Base-by-base conservation (phyloP, 106 monocot genomes). In the Platanthera guangdongensis region DNA sequence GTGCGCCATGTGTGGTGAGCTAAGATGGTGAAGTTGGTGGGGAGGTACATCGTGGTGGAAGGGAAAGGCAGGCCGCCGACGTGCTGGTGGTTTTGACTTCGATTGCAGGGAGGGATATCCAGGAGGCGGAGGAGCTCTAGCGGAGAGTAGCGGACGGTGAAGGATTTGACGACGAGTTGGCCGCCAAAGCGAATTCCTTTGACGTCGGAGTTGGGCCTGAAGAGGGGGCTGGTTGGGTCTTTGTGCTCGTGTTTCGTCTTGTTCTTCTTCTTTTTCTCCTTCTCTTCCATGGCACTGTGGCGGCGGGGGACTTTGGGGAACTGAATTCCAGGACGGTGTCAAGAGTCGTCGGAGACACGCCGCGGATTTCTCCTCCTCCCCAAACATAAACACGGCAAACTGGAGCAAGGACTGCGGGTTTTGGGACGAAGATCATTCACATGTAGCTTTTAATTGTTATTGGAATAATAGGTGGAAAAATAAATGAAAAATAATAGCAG, bases 1-100 rank as follows among this genome's bases (percentile, higher is more conserved):
- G 90, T 95, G 85, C 88, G 95, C 90, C 88, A 88, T 4, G 86
- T 92, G 54, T 90, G 86, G 79, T 95, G 95, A 19, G 92, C 95
- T 1, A 95, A 75, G 68, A 92, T 88, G 49, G 92, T 92, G 86
- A 92, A 92, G 86, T 87, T 92, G 78, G 92, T 92, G 39, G 92
- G 92, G 7, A 92, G 73, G 79, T 82, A 92, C 47, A 86, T 76
- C 48, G 90, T 88, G 51, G 91, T 84, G 9, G 95, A 95, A 28
- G 91, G 86, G 76, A 87, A 82, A 10, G 84, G 84, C 14, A 78
- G 48, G 74, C 65, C 16, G 51, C 22, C 19, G 57, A 9, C 4
- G 22, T 45, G 70, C 14, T 48, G 45, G 21, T 52, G 76, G 74
- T 79, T 76, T 47, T 75, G 73, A 73, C 74, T 73, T 21, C 78